Base-by-base conservation (phyloP, 2,329 filamentous ascomycete genomes). In the Penicillium polonicum region DNA sequence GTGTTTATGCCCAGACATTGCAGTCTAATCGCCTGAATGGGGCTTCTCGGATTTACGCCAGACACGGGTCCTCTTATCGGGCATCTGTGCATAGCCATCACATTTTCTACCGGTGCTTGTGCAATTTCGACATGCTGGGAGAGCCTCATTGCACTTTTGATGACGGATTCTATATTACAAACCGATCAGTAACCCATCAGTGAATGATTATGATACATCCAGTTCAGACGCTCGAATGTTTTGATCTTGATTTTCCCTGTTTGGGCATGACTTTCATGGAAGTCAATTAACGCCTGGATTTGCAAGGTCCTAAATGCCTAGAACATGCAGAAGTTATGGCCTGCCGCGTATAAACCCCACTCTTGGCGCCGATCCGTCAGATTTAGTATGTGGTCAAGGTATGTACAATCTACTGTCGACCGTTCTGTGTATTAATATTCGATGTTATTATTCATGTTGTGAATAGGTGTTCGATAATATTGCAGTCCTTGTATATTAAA, bases 131-230 rank as follows among this genome's bases (percentile, higher is more conserved):
- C 52, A 61, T 9, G 17, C 6, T 10, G 36, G 57, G 19, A 36
- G 44, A 6, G 49, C 13, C 35, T 52, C 56, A 19, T 61, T 49
- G 36, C 49, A 57, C 35, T 52, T 57, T 13, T 25, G 29, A n/a
- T 35, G 27, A 6, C 36, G 36, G 4, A 48, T 35, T 33, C 27
- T 36, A 33, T 8, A 25, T 21, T 31, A 4, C 8, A 27, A 19
- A 27, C 33, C n/a, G 17, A 25, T 31, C 15, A 31, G 9, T 38
- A 19, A 41, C 21, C n/a, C 29, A 19, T 25, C 25, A 23, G 5
- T 31, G 15, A 33, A 23, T 53, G 17, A n/a, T 12, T 19, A 23
- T 23, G 23, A 23, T 23, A 23, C 23, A 23, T 23, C 23, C 23
- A 23, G 23, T 23, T 23, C 23, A 23, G 23, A 23, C 23, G 23